Percentiles rank a stretch among this genome's conserved stretches.
phyloP scores from a whole-genome alignment of 2,329 filamentous ascomycete species.

The Thermoascus crustaceus region DNA sequence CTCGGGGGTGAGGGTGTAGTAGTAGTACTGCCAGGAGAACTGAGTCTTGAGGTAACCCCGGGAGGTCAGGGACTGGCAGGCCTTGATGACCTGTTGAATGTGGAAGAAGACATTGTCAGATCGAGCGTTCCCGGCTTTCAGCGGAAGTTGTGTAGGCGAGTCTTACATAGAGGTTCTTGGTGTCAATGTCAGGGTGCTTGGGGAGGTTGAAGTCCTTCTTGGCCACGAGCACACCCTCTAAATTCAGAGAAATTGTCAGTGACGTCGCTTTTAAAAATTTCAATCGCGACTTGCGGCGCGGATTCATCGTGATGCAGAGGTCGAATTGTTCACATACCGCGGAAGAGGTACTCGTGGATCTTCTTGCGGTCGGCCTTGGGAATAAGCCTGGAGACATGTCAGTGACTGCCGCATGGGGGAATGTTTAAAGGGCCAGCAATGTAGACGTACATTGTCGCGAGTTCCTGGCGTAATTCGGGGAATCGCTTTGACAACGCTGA shows the following conservation, averaged over 20 bases:
- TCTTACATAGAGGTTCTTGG: conserved; percentile 90
- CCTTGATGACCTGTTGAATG: conserved; percentile 71
- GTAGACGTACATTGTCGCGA: conserved; percentile 43
- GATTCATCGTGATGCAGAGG: conserved; percentile 7
- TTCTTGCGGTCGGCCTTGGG: conserved; percentile 99
- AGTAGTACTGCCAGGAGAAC: conserved; percentile 99
- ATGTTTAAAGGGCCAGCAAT: conserved; percentile 5
- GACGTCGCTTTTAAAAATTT: conserved; percentile 1
- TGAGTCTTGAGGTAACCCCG: conserved; percentile 99
- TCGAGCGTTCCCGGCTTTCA: background rate
- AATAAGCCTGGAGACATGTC: conserved; percentile 65
- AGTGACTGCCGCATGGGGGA: conserved; percentile 6
- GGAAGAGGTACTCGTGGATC: conserved; percentile 99
- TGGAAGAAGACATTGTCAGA: conserved; percentile 7
- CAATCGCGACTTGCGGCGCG: conserved; percentile 11
- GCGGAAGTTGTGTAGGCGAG: conserved; percentile 1
- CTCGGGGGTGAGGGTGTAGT: conserved; percentile 99
- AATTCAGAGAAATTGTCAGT: conserved; percentile 9
- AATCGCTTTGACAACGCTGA: conserved; percentile 45
- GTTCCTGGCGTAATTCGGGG: conserved; percentile 46
- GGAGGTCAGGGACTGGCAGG: conserved; percentile 94
- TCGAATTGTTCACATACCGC: conserved; percentile 48
- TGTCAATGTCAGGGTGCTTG: conserved; percentile 97
- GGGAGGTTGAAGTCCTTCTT: conserved; percentile 99
- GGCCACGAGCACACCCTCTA: conserved; percentile 80